These are phyloP conservation scores for Ophiostoma perfectum DNA, from an alignment of 2,329 filamentous ascomycete genomes.

Conservation along the genomic window DNA sequence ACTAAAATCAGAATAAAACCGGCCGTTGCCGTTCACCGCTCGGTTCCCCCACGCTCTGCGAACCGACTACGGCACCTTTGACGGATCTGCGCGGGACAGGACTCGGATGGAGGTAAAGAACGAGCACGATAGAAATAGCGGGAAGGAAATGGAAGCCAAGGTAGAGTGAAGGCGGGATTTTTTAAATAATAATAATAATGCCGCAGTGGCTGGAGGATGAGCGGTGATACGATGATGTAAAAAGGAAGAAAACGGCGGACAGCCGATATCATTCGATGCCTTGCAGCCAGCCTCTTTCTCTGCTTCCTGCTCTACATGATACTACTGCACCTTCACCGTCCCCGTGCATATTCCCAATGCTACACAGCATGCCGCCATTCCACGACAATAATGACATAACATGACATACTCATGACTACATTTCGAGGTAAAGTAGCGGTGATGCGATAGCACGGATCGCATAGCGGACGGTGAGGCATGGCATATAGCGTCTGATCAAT, in stretches of 20 bases:
- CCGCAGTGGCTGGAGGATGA: not conserved
- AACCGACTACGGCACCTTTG: not conserved
- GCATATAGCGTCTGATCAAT: not conserved
- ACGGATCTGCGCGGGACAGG: slow-evolving; percentile 2
- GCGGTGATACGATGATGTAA: slow-evolving; percentile 8
- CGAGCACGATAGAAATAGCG: not conserved
- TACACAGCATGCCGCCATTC: slow-evolving; percentile 7
- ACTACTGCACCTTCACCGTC: slow-evolving; percentile 8
- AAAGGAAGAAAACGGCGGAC: not conserved
- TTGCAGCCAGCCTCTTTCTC: not conserved
- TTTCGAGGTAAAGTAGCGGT: slow-evolving; percentile 3
- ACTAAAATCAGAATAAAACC: not conserved
- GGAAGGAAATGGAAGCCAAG: not conserved
- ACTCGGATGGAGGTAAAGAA: not conserved
- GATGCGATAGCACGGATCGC: slow-evolving; percentile 1
- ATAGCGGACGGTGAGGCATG: not conserved
- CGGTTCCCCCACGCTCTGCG: not conserved
- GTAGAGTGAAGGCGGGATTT: not conserved
- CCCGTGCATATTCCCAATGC: not conserved
- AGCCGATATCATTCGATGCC: slow-evolving; percentile 8
- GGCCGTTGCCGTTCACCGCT: slow-evolving; percentile 7
- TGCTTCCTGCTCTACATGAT: not conserved
- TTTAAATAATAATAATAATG: not conserved
- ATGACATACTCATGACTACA: slow-evolving; percentile 6
- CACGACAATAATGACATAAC: not conserved